Evolutionary conservation across 352 stramenopile genomes (phyloP).

Genomic region (Phytopythium mirpurense): DNA sequence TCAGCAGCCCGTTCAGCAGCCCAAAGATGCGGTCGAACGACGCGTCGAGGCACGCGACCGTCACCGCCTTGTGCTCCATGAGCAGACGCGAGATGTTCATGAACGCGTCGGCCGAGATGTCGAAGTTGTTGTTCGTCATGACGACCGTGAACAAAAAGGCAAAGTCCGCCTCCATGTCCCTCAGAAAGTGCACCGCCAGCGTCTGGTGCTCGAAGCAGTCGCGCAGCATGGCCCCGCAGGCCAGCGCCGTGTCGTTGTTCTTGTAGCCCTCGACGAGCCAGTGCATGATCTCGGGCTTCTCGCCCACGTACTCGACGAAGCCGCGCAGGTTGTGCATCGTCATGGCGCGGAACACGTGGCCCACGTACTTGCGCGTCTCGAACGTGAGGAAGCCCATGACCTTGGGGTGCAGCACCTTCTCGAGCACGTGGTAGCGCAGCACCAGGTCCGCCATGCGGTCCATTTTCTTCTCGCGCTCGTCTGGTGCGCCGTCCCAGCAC

Average conservation of each 20-base stretch:
- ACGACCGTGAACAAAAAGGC: slow-evolving; percentile 64
- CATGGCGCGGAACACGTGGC: slow-evolving; percentile 70
- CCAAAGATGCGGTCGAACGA: slow-evolving; percentile 70
- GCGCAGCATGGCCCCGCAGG: slow-evolving; percentile 75
- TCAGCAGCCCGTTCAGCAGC: slow-evolving; percentile 54
- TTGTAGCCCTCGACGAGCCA: slow-evolving; percentile 74
- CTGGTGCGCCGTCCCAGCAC: slow-evolving; percentile 64
- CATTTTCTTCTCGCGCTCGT: slow-evolving; percentile 74
- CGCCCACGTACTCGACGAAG: slow-evolving; percentile 55
- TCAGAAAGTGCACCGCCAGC: slow-evolving; percentile 56
- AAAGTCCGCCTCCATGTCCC: slow-evolving; percentile 55
- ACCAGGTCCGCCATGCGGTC: slow-evolving; percentile 73
- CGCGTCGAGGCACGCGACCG: slow-evolving; percentile 37
- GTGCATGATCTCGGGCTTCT: slow-evolving; percentile 62
- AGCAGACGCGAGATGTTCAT: slow-evolving; percentile 73
- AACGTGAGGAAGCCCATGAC: slow-evolving; percentile 72
- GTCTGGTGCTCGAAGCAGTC: slow-evolving; percentile 71
- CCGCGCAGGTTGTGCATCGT: slow-evolving; percentile 61
- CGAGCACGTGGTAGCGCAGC: slow-evolving; percentile 62
- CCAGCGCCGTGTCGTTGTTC: slow-evolving; percentile 66
- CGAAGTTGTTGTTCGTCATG: slow-evolving; percentile 77
- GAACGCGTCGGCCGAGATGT: slow-evolving; percentile 79
- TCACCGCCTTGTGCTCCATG: slow-evolving; percentile 57
- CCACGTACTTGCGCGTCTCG: slow-evolving; percentile 79
- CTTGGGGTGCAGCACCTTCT: slow-evolving; percentile 69